Percentiles rank a stretch among this genome's conserved stretches.
Conservation (phyloP, 192 early-diverging fungal species). For the Coemansia sp. region DNA sequence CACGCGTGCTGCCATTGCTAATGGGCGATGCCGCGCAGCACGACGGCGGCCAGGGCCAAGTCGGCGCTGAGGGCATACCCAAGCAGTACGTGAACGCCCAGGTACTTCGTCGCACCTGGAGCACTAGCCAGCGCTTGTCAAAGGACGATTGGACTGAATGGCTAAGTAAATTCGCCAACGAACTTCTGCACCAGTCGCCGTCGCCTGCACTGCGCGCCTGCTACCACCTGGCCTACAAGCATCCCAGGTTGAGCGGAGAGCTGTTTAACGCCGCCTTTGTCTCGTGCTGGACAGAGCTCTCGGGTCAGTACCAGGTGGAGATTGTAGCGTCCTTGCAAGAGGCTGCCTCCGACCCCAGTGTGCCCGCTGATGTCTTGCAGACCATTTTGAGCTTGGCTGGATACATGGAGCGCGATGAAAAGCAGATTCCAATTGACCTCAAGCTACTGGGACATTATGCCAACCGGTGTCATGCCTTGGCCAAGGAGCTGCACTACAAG, state of each 20-base stretch:
- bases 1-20: conserved; percentile 2
- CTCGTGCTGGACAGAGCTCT: conserved; percentile 87
- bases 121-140: conserved; percentile 45
- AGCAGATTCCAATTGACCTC: conserved; percentile 89
- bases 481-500: conserved; percentile 94
- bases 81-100: conserved; percentile 1
- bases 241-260: conserved; percentile 79
- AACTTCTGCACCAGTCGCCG: conserved; percentile 91
- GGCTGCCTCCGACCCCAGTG: conserved; percentile 74
- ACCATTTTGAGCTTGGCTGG: conserved; percentile 89
- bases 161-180: conserved; percentile 86
- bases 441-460: conserved; percentile 84
- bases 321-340: conserved; percentile 76
- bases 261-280: conserved; percentile 96
- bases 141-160: conserved; percentile 93
- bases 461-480: conserved; percentile 85
- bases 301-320: conserved; percentile 84
- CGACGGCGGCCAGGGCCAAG: not conserved
- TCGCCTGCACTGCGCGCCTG: conserved; percentile 90
- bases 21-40: not conserved
- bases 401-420: conserved; percentile 98
- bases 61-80: not conserved
- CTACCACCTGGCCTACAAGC: conserved; percentile 72
- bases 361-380: conserved; percentile 85
- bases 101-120: conserved; percentile 79